Base-by-base conservation (phyloP, 2,329 filamentous ascomycete species). In the Ascochyta koolunga region DNA sequence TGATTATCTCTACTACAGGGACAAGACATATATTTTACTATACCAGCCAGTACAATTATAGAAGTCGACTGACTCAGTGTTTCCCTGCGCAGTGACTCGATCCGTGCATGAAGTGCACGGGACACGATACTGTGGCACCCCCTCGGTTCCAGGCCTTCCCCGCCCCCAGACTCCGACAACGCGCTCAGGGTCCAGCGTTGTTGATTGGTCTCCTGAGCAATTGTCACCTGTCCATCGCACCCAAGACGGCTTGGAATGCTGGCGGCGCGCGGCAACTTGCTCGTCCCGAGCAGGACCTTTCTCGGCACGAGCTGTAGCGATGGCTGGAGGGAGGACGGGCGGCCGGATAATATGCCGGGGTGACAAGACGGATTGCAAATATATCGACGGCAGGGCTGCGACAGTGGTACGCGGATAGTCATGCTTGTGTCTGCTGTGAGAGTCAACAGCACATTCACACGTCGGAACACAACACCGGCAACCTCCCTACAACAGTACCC, bases 271-370 rank as follows among this genome's bases (percentile, higher is more conserved):
- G 44, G 50, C 39, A 29, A 10, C 21, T 11, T 51, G 48, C 50
- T 54, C 44, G 50, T 44, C 25, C 38, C 50, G 50, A 54, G 39
- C 35, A 42, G 16, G n/a, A 27, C 46, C 31, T 29, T 29, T 37
- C 48, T 54, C 51, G 51, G 51, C 40, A 36, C 35, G 39, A 54
- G 51, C 45, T 49, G 32, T 35, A 19, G 44, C 51, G 41, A 51
- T 51, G 41, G 41, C 40, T 29, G 27, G 22, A 21, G 24, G 38
- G 31, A 47, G 16, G 45, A 41, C n/a, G 15, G 39, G 29, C 18
- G 35, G 22, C 39, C 50, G 50, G 45, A 25, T 24, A 16, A 42
- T 24, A 27, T 35, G 35, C 35, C 35, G 40, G 33, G 19, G 24
- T 40, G 39, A 27, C 13, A 15, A 36, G 33, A 49, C 18, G 44